phyloP scores from a whole-genome alignment of 202 grass and related monocot species.

The Brachypodium distachyon region DNA sequence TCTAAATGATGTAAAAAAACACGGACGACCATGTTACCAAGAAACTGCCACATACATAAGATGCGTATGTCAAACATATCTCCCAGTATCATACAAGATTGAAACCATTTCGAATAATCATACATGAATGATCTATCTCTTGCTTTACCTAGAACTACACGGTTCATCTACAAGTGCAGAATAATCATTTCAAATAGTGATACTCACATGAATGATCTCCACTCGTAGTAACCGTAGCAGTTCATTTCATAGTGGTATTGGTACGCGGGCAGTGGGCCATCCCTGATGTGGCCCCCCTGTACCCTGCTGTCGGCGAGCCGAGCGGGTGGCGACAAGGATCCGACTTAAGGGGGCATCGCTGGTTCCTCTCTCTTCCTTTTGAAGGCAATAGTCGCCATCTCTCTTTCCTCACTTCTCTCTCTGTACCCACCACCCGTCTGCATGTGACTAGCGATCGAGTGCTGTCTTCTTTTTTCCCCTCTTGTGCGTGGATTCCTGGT shows the following conservation, averaged over 20 bases:
- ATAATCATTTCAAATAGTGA: no score
- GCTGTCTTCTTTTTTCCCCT: conserved; percentile 7
- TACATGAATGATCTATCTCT: no score
- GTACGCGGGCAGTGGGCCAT: background rate
- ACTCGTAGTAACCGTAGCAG: conserved; percentile 1
- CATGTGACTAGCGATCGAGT: conserved; percentile 29
- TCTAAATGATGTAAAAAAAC: no score
- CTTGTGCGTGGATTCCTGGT: conserved; percentile 24
- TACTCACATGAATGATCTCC: no score
- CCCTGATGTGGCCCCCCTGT: background rate
- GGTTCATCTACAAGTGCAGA: no score
- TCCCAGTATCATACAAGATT: no score
- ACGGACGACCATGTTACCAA: no score
- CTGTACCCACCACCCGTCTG: background rate
- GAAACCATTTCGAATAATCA: no score
- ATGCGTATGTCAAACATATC: no score
- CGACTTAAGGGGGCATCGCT: background rate
- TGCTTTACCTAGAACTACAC: no score
- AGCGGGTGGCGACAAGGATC: conserved; percentile 38
- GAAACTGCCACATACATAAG: no score
- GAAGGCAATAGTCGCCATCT: background rate
- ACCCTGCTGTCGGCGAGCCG: conserved; percentile 31
- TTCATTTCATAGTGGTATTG: background rate
- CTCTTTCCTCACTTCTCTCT: background rate
- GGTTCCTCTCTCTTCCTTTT: background rate